Evolutionary conservation across 768 basidiomycete genomes (phyloP), one percentile per base, ranked within the genome.

Genomic region (Macrolepiota dolichaula): DNA sequence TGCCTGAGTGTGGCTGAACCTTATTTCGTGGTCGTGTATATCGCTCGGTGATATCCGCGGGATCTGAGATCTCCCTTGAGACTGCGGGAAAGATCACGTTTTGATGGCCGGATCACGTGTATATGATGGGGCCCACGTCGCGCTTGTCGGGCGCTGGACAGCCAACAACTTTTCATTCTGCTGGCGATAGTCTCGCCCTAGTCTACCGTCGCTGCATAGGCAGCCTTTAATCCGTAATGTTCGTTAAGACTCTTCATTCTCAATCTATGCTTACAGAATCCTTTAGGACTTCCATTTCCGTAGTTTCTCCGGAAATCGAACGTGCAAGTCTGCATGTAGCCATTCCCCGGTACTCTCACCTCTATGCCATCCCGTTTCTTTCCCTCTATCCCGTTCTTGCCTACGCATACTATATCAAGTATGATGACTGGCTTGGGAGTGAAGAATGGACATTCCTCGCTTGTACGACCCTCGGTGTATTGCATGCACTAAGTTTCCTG

Each of bases 361-460:
- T 93, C 57, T 94, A 94, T 69, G 81, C 86, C 4, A 60, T 86
- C 17, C 92, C 92, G 0, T 92, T 92, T 68, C 79, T 94, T n/a
- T 83, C 81, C 0, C 77, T 94, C 52, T 94, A 94, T 64, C 92
- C 92, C 0, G 71, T 94, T 32, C 82, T 92, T 32, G 91, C 90
- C 25, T 97, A 96, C 72, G 89, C 95, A 22, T 98, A 98, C 79
- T 92, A 89, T 68, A 73, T 94, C 74, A 88, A 84, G 73, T 97
- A 98, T 73, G 92, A 96, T 68, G 77, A 87, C 63, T 97, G 92
- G 91, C 77, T 98, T 57, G 83, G 88, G 69, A 92, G 91, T 60
- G 94, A 96, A 75, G 96, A 98, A 72, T 98, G 96, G 96, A 96
- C 97, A 0, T 99, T 98, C 71, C 83, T 98, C 22, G 92, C 91